Base-by-base conservation (phyloP, 2,329 filamentous ascomycete species). In the Ascochyta lentis region DNA sequence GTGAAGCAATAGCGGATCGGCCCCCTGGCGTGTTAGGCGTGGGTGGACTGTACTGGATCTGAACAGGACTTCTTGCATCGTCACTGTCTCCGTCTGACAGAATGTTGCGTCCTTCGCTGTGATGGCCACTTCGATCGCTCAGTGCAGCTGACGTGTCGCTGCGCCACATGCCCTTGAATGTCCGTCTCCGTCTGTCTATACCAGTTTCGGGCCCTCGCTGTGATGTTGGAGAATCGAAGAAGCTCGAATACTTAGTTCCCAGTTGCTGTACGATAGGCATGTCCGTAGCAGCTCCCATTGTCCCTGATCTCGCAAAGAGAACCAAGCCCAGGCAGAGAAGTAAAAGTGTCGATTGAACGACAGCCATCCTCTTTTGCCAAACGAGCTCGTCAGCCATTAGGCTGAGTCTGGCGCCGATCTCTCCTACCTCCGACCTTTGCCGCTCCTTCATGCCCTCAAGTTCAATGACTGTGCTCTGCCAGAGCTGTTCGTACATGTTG, bases 391-490 rank as follows among this genome's bases (percentile, higher is more conserved):
- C 94, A n/a, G 94, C 94, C 10, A 99, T 84, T 29, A 98, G 83
- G 54, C 90, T 93, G 37, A 99, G 84, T 23, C 95, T 86, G 8
- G 87, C 80, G 67, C 88, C 91, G 49, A 98, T 83, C 3, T 93
- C 93, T 38, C 92, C 82, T 57, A 96, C 89, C 71, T 98, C 93
- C 51, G 87, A 84, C 69, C 93, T 87, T 15, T 91, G 91, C 64
- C 92, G 88, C 70, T 96, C 90, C 38, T 92, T 88, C 74, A 97
- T 94, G 38, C 87, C 88, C 72, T 97, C 92, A 13, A 98, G 85
- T 27, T 96, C 93, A 51, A 96, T 88, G 22, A 97, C 89, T 10
- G 96, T 97, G 19, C 90, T 94, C 76, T 96, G 93, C 93, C 94
- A 98, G 12, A 98, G 87, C 70, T 97, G 91, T 71, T 98, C 94